Evolutionary conservation across 2,329 filamentous ascomycete species (phyloP).

Genomic region (Pseudogymnoascus sp.): DNA sequence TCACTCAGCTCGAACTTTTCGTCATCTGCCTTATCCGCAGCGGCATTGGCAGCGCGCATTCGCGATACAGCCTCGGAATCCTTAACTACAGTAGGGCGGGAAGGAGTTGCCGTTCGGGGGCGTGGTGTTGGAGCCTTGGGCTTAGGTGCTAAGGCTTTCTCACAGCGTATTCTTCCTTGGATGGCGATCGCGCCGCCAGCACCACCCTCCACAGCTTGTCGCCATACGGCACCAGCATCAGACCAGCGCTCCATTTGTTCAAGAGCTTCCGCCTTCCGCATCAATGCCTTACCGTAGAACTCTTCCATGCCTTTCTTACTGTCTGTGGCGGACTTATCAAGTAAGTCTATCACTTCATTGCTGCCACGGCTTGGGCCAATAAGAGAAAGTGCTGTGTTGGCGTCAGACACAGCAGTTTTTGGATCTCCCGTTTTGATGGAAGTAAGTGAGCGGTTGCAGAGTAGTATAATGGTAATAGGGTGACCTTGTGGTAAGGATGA

Average conservation of each 20-base stretch:
- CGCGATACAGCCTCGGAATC: slow-evolving; percentile 73
- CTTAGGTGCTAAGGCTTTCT: slow-evolving; percentile 73
- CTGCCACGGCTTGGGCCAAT: slow-evolving; percentile 77
- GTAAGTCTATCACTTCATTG: slow-evolving; percentile 69
- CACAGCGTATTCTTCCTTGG: slow-evolving; percentile 80
- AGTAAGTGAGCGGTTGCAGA: slow-evolving; percentile 86
- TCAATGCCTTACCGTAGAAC: slow-evolving; percentile 86
- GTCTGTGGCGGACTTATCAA: slow-evolving; percentile 47
- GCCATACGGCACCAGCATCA: slow-evolving; percentile 77
- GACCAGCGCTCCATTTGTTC: slow-evolving; percentile 93
- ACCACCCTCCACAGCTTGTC: slow-evolving; percentile 71
- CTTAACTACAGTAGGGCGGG: slow-evolving; percentile 33
- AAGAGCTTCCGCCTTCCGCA: slow-evolving; percentile 89
- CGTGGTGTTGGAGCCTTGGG: slow-evolving; percentile 38
- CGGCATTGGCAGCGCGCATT: slow-evolving; percentile 75
- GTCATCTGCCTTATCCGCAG: slow-evolving; percentile 78
- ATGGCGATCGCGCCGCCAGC: slow-evolving; percentile 80
- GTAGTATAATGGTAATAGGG: slow-evolving; percentile 78
- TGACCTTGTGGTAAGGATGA: slow-evolving; percentile 67
- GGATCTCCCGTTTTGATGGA: slow-evolving; percentile 87
- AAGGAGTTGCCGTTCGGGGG: slow-evolving; percentile 38
- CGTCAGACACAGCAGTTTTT: slow-evolving; percentile 77
- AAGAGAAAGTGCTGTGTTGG: slow-evolving; percentile 69
- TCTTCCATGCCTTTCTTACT: slow-evolving; percentile 81
- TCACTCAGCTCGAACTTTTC: slow-evolving; percentile 89